Conservation (phyloP, 129 eudicot genomes). For the Pulicaria dysenterica region DNA sequence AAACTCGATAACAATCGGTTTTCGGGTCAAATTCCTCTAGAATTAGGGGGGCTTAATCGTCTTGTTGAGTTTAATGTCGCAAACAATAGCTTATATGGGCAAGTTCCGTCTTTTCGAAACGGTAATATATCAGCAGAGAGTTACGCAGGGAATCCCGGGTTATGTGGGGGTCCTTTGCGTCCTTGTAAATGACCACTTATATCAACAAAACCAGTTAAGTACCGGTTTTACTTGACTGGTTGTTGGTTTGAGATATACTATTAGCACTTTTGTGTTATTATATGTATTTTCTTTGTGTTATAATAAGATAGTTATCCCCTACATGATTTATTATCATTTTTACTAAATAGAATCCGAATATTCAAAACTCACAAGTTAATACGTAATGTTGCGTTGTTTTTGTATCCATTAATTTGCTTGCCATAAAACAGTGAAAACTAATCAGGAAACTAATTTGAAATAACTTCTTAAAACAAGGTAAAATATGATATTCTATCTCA, state of each 20-base stretch:
- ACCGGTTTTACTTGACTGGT: neutral
- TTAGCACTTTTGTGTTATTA: too few species aligned
- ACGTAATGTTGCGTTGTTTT: too few species aligned
- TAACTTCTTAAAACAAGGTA: too few species aligned
- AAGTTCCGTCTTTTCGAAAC: constrained; percentile 46
- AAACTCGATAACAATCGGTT: constrained; percentile 54
- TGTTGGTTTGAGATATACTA: neutral
- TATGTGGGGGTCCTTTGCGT: constrained; percentile 67
- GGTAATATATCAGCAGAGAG: constrained; percentile 28
- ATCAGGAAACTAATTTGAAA: too few species aligned
- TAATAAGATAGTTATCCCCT: too few species aligned
- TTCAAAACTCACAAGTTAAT: too few species aligned
- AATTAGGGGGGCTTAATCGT: constrained; percentile 26
- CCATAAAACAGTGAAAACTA: too few species aligned
- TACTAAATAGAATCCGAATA: too few species aligned
- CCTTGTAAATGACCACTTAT: constrained; percentile 28
- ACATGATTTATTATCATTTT: too few species aligned
- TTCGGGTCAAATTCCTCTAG: constrained; percentile 57
- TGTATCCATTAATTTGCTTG: too few species aligned
- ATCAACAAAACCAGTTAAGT: neutral
- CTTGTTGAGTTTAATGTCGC: constrained; percentile 41
- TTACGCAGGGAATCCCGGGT: constrained; percentile 61
- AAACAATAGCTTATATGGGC: constrained; percentile 62
- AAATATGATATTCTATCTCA: too few species aligned
- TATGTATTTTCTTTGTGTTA: too few species aligned